Base-by-base conservation (phyloP, 805 yeast genomes). In the Suhomyces sp. region DNA sequence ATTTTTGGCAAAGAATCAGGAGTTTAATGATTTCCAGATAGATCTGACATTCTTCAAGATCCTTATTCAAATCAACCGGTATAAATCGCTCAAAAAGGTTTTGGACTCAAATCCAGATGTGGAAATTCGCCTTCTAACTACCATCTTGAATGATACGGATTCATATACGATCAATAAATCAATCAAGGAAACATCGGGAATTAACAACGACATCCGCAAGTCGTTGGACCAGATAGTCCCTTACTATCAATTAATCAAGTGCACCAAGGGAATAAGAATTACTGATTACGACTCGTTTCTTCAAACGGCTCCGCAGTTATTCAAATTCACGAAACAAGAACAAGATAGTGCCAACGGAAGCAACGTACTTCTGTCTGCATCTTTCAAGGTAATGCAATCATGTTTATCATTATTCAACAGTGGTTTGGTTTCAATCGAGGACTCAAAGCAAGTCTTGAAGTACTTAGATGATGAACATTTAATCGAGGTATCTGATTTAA, bases 21-120 rank as follows among this genome's bases (percentile, higher is more conserved):
- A 25, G 11, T 27, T 21, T 20, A 19, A 34, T 8, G 28, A 37
- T 5, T 36, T 39, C 19, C 39, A 46, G 18, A 26, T 26, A 15
- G 36, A 33, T 16, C 28, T 38, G 5, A 35, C 37, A 20, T 49
- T 44, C 33, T 55, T 52, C 35, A 40, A 42, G 24, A 34, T 54
- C 12, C 42, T 50, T 17, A 44, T 58, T 33, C 59, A 54, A 31
- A 39, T 52, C n/a, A 45, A 51, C 24, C 44, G 58, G 15, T 57
- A 55, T 39, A 50, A 48, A 23, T 35, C 40, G 12, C 49, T 59
- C 40, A 46, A 43, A 20, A 19, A 13, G 3, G 46, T 56, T 21
- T 43, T 60, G 18, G 48, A 43, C 17, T 14, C 35, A 7, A 26
- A 39, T 14, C 41, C 46, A 2, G 36, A 38, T 12, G 34, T 43